Evolutionary conservation across 148 eudicot genomes (phyloP), one percentile per base, ranked within the genome.

Genomic region (Gaultheria prostrata): DNA sequence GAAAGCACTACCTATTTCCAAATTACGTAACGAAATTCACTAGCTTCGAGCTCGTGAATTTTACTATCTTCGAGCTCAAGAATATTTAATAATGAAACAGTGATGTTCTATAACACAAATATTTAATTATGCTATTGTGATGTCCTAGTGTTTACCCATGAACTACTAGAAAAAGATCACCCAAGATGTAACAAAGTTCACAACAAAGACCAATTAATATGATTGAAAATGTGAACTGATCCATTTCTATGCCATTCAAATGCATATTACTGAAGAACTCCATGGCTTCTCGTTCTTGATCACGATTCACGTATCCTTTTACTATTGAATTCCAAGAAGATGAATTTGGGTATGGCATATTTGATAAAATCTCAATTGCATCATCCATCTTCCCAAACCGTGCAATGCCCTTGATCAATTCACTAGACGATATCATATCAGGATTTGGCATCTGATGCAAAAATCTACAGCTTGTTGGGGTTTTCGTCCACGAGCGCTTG

Each of bases 301-400:
- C 80, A 56, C 91, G 77, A 82, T 89, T 90, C 46, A 92, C 93
- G 84, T 90, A 95, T 43, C 94, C 95, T 21, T 94, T 90, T 89
- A 95, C 83, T 13, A 93, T 91, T 8, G 98, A 86, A 69, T 92
- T 95, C 95, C 95, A 93, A 3, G 98, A 93, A 20, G 95, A 95
- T 72, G 98, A 92, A 89, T 87, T 91, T 5, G 98, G 90, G 74
- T 80, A 83, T 0, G 93, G 94, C 95, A 91, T 93, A 43, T 54
- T 80, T 39, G 77, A 80, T 80, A 95, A 69, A 73, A 94, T 82
- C 85, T 50, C 76, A 50, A 91, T 78, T 14, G 94, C 96, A 53
- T 92, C 94, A 48, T 90, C 90, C 71, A 94, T 86, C 67, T 84
- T 82, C n/a, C 98, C 98, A 87, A 88, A 94, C 85, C 85, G 93